These are phyloP conservation scores for Camelina hispida DNA, from an alignment of 345 rosid species.

Conservation along the genomic window DNA sequence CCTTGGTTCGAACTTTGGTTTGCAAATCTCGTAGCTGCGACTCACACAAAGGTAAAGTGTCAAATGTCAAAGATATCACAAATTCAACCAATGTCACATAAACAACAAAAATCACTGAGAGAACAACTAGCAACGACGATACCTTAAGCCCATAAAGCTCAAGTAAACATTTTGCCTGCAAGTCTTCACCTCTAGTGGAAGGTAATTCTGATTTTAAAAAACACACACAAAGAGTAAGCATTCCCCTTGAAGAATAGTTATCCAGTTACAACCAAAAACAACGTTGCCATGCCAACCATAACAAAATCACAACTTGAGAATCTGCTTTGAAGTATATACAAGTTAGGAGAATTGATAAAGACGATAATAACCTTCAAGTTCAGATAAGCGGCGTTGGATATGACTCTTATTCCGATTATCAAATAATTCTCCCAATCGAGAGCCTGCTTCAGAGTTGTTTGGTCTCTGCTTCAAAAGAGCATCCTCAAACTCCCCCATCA, in stretches of 20 bases:
- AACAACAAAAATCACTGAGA: neutral
- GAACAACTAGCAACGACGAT: constrained; percentile 22
- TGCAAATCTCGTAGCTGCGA: constrained; percentile 88
- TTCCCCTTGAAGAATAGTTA: neutral
- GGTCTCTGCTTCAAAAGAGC: constrained; percentile 73
- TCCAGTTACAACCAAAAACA: neutral
- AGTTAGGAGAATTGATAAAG: neutral
- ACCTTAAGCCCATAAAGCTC: constrained; percentile 97
- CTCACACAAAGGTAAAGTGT: constrained; percentile 23
- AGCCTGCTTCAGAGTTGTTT: constrained; percentile 60
- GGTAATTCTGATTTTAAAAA: constrained; percentile 67
- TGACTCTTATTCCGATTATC: constrained; percentile 64
- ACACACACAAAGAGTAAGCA: constrained; percentile 38
- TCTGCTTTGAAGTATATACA: neutral
- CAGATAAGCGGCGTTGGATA: constrained; percentile 69
- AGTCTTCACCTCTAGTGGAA: constrained; percentile 86
- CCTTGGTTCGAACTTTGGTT: constrained; percentile 71
- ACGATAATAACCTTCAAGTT: constrained; percentile 76
- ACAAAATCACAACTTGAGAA: constrained; percentile 17
- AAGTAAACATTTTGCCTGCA: constrained; percentile 89
- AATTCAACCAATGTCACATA: constrained; percentile 3
- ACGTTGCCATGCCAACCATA: neutral
- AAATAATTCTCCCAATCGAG: constrained; percentile 54
- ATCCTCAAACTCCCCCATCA: constrained; percentile 80
- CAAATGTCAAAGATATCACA: constrained; percentile 24